A percentile compares a stretch with the other conserved stretches of the same genome.
Conservation (phyloP, 441 rosid genomes). For the Brassica balearica region DNA sequence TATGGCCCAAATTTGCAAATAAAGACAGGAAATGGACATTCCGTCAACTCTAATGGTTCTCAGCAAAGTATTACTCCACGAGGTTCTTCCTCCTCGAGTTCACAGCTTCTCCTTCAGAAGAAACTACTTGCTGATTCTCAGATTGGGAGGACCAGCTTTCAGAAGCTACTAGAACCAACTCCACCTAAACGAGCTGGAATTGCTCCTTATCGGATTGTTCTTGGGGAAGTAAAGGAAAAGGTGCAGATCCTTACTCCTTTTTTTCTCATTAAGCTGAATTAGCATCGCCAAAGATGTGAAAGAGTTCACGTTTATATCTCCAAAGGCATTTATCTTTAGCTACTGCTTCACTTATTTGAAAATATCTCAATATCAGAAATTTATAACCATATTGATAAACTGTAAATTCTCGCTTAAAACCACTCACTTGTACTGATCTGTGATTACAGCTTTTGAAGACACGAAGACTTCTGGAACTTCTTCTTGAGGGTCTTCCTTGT, state of each 20-base stretch:
- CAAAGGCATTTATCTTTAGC: slow-evolving; percentile 15
- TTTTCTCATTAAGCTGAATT: slow-evolving; percentile 34
- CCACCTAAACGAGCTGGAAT: slow-evolving; percentile 77
- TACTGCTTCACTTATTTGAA: neutral
- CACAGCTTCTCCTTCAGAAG: slow-evolving; percentile 68
- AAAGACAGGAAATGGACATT: slow-evolving; percentile 53
- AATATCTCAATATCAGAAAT: slow-evolving; percentile 8
- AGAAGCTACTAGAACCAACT: slow-evolving; percentile 91
- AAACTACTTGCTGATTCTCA: slow-evolving; percentile 81
- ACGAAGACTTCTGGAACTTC: slow-evolving; percentile 77
- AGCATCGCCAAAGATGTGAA: slow-evolving; percentile 7
- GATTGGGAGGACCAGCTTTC: slow-evolving; percentile 92
- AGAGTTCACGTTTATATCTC: slow-evolving; percentile 15
- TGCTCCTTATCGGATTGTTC: slow-evolving; percentile 92
- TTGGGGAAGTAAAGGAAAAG: slow-evolving; percentile 93
- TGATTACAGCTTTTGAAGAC: slow-evolving; percentile 82
- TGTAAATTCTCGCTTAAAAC: slow-evolving; percentile 15
- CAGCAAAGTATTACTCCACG: slow-evolving; percentile 53
- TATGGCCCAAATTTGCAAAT: slow-evolving; percentile 41
- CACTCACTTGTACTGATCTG: slow-evolving; percentile 30
- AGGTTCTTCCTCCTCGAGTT: slow-evolving; percentile 57
- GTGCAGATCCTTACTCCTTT: slow-evolving; percentile 45
- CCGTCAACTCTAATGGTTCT: slow-evolving; percentile 51
- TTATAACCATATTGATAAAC: slow-evolving; percentile 6
- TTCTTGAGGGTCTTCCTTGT: slow-evolving; percentile 91